phyloP scores from a whole-genome alignment of 2,329 filamentous ascomycete species.

The Tolypocladium cylindrosporum region DNA sequence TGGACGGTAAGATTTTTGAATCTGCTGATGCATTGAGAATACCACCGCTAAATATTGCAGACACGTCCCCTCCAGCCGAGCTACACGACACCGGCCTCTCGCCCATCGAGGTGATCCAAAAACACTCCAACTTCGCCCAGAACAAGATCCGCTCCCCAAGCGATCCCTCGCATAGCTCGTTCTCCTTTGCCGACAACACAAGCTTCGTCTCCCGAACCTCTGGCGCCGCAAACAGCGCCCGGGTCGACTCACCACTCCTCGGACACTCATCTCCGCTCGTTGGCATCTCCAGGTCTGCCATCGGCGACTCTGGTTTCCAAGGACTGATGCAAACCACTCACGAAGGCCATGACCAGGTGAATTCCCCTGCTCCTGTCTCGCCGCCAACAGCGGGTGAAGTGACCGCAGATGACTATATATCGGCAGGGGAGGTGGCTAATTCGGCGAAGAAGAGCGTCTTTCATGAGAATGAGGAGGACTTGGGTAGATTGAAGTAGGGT shows the following conservation, averaged over 20 bases:
- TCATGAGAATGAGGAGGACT: conserved; percentile 29
- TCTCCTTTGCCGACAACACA: conserved; percentile 12
- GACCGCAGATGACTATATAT: conserved; percentile 16
- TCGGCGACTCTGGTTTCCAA: background rate
- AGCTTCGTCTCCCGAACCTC: conserved; percentile 19
- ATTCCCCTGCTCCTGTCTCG: conserved; percentile 10
- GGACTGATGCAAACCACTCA: background rate
- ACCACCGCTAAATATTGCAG: conserved; percentile 14
- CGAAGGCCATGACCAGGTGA: background rate
- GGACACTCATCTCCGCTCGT: background rate
- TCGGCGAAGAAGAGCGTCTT: conserved; percentile 30
- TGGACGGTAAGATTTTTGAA: conserved; percentile 29
- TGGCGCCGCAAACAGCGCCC: conserved; percentile 4
- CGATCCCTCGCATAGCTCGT: conserved; percentile 8
- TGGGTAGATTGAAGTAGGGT: conserved; percentile 8
- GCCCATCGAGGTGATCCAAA: conserved; percentile 28
- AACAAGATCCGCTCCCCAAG: conserved; percentile 8
- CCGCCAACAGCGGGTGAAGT: conserved; percentile 18
- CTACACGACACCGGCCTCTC: conserved; percentile 33
- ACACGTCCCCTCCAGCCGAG: conserved; percentile 33
- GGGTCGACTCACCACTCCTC: conserved; percentile 4
- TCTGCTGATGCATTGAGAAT: background rate
- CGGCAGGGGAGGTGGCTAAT: conserved; percentile 12
- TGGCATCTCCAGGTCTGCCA: background rate
- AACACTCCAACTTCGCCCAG: conserved; percentile 15